phyloP scores from a whole-genome alignment of 805 yeast species.

The Nakazawaea sp. region DNA sequence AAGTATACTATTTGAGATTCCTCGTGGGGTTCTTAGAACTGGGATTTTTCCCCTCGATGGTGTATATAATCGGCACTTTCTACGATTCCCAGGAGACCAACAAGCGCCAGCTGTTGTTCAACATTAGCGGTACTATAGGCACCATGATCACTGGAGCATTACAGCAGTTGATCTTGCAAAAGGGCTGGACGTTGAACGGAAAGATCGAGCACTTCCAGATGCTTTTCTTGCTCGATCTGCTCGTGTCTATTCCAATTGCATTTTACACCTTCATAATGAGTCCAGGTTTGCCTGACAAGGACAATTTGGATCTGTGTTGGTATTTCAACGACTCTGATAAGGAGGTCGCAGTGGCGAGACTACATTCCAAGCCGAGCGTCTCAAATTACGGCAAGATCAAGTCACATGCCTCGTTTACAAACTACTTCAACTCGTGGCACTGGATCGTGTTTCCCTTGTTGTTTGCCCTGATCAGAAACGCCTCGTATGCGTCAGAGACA shows the following conservation, averaged over 20 bases:
- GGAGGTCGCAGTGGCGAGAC: conserved; percentile 40
- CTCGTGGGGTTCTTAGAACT: conserved; percentile 38
- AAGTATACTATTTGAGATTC: conserved; percentile 18
- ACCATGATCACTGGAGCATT: conserved; percentile 31
- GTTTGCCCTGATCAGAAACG: conserved; percentile 30
- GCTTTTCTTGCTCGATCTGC: conserved; percentile 41
- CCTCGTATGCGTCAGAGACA: conserved; percentile 26
- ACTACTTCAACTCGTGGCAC: conserved; percentile 43
- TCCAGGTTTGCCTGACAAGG: conserved; percentile 40
- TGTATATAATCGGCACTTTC: conserved; percentile 33
- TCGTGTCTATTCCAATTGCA: conserved; percentile 29
- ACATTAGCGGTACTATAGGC: conserved; percentile 28
- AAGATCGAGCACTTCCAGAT: conserved; percentile 33
- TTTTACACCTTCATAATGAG: conserved; percentile 34
- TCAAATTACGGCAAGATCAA: conserved; percentile 24
- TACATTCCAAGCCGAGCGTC: conserved; percentile 20
- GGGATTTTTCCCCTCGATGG: conserved; percentile 44
- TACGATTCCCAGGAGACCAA: conserved; percentile 26
- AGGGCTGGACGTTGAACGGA: conserved; percentile 14
- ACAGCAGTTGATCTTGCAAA: conserved; percentile 25
- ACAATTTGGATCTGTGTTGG: conserved; percentile 25
- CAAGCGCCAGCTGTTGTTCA: conserved; percentile 29
- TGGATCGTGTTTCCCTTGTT: conserved; percentile 34
- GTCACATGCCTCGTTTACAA: conserved; percentile 26
- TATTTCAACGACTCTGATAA: conserved; percentile 35